phyloP scores from a whole-genome alignment of 345 rosid species.

The Dovyalis caffra region DNA sequence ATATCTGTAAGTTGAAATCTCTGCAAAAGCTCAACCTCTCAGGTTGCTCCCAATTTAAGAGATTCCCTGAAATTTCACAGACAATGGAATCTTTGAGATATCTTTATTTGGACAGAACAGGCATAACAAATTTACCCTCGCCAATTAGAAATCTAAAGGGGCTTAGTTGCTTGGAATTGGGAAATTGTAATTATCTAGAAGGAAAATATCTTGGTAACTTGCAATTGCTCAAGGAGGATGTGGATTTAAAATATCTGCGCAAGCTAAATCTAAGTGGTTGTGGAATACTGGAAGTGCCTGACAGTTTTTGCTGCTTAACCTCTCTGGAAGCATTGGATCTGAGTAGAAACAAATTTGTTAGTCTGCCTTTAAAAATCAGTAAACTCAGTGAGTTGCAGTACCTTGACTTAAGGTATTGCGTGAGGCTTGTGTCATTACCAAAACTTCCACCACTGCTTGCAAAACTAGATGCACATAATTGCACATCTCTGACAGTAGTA shows the following conservation, averaged over 20 bases:
- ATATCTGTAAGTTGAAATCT: slow-evolving; percentile 1
- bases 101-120: neutral
- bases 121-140: neutral
- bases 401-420: slow-evolving; percentile 2
- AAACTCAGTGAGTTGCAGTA: slow-evolving; percentile 11
- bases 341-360: neutral
- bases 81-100: neutral
- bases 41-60: neutral
- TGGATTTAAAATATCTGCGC: neutral
- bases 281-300: neutral
- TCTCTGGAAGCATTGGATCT: neutral
- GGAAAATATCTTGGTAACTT: too few relatives aligned
- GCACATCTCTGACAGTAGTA: neutral
- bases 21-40: neutral
- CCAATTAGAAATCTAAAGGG: neutral
- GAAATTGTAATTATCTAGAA: neutral
- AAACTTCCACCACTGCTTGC: slow-evolving; percentile 17
- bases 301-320: neutral
- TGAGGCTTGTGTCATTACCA: neutral
- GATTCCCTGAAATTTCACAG: neutral
- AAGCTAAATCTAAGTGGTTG: neutral
- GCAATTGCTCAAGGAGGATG: too few relatives aligned
- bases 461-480: neutral
- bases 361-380: slow-evolving; percentile 21
- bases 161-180: too few relatives aligned